Percentiles rank a stretch among this genome's conserved stretches.
Evolutionary conservation across 306 rosid genomes (phyloP).

Genomic region (Echinosophora koreensis): DNA sequence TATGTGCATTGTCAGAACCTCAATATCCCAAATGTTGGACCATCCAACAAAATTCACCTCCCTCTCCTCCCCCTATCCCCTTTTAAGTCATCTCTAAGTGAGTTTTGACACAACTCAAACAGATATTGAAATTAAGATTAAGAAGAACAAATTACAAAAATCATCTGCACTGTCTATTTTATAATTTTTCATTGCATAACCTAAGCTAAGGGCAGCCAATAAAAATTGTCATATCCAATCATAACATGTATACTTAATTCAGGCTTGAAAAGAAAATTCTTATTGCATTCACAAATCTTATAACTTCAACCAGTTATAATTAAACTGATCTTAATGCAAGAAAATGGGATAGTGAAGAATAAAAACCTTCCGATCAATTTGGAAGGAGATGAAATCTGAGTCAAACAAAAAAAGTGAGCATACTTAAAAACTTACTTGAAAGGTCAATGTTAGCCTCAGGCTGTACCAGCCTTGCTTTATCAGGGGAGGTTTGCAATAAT

Average conservation of each 20-base stretch:
- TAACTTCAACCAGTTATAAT: constrained; percentile 33
- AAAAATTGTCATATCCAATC: constrained; percentile 30
- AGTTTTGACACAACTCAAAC: constrained; percentile 34
- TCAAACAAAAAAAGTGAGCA: neutral
- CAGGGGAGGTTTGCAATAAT: constrained; percentile 73
- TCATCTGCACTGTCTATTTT: constrained; percentile 3
- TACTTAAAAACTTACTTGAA: constrained; percentile 70
- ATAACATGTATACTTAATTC: constrained; percentile 18
- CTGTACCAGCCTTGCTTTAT: constrained; percentile 70
- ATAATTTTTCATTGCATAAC: constrained; percentile 26
- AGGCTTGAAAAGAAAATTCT: constrained; percentile 33
- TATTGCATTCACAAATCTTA: constrained; percentile 29
- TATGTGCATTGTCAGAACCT: constrained; percentile 16
- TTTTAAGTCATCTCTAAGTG: constrained; percentile 6
- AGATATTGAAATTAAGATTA: neutral
- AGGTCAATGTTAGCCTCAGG: constrained; percentile 60
- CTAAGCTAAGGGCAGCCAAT: constrained; percentile 6
- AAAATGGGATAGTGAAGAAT: neutral
- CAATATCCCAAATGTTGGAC: constrained; percentile 27
- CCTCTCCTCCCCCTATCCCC: neutral
- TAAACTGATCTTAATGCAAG: constrained; percentile 40
- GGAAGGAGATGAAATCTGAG: constrained; percentile 32
- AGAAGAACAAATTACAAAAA: constrained; percentile 14
- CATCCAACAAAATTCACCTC: neutral
- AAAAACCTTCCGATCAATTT: constrained; percentile 17